These are phyloP conservation scores for Sphaerobolus stellatus DNA, from an alignment of 1,284 basidiomycete genomes.

Conservation along the genomic window DNA sequence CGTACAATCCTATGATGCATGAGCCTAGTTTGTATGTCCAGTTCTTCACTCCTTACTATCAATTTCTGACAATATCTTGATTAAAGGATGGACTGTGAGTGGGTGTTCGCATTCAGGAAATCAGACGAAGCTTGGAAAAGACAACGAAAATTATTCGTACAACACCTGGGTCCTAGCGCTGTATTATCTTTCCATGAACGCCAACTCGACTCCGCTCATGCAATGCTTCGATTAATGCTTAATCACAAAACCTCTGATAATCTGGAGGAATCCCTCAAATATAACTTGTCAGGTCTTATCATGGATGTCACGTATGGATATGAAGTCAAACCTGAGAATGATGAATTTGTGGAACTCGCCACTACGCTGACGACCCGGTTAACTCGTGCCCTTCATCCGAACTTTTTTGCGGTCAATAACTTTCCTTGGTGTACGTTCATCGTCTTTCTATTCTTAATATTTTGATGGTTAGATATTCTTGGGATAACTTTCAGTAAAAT, in stretches of 20 bases:
- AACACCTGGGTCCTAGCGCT: background rate
- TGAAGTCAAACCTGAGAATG: constrained; percentile 37
- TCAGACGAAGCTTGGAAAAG: background rate
- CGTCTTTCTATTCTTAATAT: too few relatives aligned
- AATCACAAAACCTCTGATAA: background rate
- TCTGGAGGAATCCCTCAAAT: background rate
- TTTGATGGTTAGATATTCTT: too few relatives aligned
- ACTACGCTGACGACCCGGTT: too few relatives aligned
- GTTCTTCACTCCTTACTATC: background rate
- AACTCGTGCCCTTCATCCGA: too few relatives aligned
- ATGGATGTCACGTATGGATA: constrained; percentile 48
- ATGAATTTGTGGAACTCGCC: constrained; percentile 41
- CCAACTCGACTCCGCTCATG: too few relatives aligned
- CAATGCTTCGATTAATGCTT: too few relatives aligned
- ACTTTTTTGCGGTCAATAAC: too few relatives aligned
- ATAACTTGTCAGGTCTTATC: constrained; percentile 25
- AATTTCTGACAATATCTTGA: background rate
- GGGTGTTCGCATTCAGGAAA: background rate
- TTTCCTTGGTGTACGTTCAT: too few relatives aligned
- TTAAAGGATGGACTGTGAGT: background rate
- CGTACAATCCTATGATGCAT: background rate
- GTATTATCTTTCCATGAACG: background rate
- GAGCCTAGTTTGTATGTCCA: background rate
- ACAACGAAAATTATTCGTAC: background rate
- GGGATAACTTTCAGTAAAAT: constrained; percentile 32